A percentile compares a stretch with the other conserved stretches of the same genome.
Evolutionary conservation across 768 basidiomycete species (phyloP).

Genomic region (Trametes elegans): DNA sequence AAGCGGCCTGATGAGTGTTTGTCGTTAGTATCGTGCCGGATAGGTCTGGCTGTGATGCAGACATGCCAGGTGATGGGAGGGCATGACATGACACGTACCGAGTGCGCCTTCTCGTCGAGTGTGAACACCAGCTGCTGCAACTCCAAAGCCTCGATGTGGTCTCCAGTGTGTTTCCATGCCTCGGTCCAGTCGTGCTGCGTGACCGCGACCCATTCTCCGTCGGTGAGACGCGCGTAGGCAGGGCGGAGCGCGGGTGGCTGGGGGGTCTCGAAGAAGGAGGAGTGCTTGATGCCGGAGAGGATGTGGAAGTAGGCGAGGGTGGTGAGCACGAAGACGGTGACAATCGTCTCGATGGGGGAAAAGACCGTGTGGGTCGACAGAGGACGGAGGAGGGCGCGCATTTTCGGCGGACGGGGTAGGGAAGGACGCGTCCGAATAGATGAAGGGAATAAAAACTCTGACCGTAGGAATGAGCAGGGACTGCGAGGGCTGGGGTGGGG

Average conservation of each 20-base stretch:
- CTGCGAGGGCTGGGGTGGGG: neutral
- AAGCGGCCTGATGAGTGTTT: conserved; percentile 16
- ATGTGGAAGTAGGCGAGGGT: conserved; percentile 96
- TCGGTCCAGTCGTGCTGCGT: conserved; percentile 51
- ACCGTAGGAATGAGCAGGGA: conserved; percentile 7
- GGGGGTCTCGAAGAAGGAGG: conserved; percentile 68
- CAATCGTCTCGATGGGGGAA: conserved; percentile 86
- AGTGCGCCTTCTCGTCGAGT: conserved; percentile 39
- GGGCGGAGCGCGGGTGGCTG: conserved; percentile 49
- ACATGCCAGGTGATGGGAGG: no score
- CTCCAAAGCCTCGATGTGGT: conserved; percentile 46
- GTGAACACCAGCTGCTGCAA: conserved; percentile 74
- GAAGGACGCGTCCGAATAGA: conserved; percentile 7
- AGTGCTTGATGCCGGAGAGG: conserved; percentile 86
- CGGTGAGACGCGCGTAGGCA: conserved; percentile 50
- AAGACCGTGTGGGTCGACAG: conserved; percentile 72
- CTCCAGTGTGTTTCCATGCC: conserved; percentile 31
- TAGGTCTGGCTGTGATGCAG: no score
- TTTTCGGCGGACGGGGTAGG: conserved; percentile 22
- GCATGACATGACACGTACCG: conserved; percentile 30
- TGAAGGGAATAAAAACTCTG: conserved; percentile 20
- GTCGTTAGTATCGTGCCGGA: neutral
- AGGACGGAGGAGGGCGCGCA: conserved; percentile 65
- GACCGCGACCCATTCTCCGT: conserved; percentile 63
- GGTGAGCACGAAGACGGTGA: conserved; percentile 82